A percentile compares a stretch with the other conserved stretches of the same genome.
Conservation (phyloP, 1,139 yeast genomes). For the Candida albicans region DNA sequence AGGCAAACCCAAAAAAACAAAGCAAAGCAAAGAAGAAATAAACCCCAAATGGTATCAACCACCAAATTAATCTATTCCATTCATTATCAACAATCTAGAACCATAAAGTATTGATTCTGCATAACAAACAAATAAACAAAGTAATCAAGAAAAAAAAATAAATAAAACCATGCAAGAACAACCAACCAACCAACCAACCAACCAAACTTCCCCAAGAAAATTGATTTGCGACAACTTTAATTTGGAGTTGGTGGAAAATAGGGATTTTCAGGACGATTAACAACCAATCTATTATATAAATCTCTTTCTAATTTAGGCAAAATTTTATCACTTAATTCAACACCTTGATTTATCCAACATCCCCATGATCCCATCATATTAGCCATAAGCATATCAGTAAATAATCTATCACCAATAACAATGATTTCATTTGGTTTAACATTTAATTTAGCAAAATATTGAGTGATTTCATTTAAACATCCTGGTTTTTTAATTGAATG, state of each 20-base stretch:
- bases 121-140: not conserved
- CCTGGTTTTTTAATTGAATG: constrained; percentile 91
- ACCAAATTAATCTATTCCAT: too few relatives aligned
- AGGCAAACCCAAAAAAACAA: too few relatives aligned
- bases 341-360: constrained; percentile 82
- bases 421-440: constrained; percentile 67
- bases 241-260: constrained; percentile 30
- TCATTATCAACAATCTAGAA: not conserved
- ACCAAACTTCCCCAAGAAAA: too few relatives aligned
- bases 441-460: constrained; percentile 51
- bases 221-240: not conserved
- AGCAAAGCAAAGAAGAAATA: too few relatives aligned
- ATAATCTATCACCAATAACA: constrained; percentile 84
- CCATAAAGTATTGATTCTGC: not conserved
- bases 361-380: constrained; percentile 89
- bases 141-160: not conserved
- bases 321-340: constrained; percentile 50
- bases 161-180: not conserved
- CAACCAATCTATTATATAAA: constrained; percentile 34
- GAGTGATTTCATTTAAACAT: constrained; percentile 68
- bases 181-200: too few relatives aligned
- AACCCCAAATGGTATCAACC: too few relatives aligned
- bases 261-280: constrained; percentile 21
- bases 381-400: constrained; percentile 93
- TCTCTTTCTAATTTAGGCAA: constrained; percentile 56